A percentile compares a stretch with the other conserved stretches of the same genome.
phyloP scores from a whole-genome alignment of 371 early-diverging fungal genomes.

The Mortierella sp. region DNA sequence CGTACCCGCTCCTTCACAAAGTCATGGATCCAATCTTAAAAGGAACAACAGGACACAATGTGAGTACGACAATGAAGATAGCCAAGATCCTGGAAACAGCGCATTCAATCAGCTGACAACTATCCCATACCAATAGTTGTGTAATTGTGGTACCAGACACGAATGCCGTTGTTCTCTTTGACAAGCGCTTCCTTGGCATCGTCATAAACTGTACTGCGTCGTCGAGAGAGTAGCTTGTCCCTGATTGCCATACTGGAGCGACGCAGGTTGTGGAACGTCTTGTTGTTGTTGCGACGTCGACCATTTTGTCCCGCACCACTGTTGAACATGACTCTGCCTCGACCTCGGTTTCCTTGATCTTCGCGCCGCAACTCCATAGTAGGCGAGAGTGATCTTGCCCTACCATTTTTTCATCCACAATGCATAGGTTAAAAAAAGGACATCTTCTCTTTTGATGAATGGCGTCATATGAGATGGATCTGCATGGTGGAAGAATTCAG shows the following conservation, averaged over 20 bases:
- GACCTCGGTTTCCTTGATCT: conserved; percentile 10
- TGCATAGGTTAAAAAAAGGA: not conserved
- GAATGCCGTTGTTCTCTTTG: conserved; percentile 68
- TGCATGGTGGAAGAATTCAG: too few relatives aligned
- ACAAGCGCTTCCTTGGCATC: conserved; percentile 67
- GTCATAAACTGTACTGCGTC: conserved; percentile 49
- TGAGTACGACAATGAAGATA: not conserved
- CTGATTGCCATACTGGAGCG: conserved; percentile 48
- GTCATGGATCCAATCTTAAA: conserved; percentile 92
- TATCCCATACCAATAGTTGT: conserved; percentile 79
- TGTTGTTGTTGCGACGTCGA: conserved; percentile 17
- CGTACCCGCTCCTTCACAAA: conserved; percentile 88
- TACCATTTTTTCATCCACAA: not conserved
- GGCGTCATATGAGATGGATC: not conserved
- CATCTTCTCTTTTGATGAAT: not conserved
- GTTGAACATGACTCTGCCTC: conserved; percentile 33
- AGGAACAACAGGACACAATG: not conserved
- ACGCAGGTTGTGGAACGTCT: conserved; percentile 29
- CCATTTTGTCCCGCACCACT: conserved; percentile 6
- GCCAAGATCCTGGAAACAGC: too few relatives aligned
- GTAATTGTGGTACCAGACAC: conserved; percentile 74
- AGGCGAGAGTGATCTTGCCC: conserved; percentile 48
- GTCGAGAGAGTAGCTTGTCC: conserved; percentile 33
- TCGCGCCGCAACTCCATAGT: conserved; percentile 35
- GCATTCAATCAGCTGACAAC: not conserved